Evolutionary conservation across 169 alveolate species (phyloP), one percentile per base, ranked within the genome.

Genomic region (Cyclospora cayetanensis): DNA sequence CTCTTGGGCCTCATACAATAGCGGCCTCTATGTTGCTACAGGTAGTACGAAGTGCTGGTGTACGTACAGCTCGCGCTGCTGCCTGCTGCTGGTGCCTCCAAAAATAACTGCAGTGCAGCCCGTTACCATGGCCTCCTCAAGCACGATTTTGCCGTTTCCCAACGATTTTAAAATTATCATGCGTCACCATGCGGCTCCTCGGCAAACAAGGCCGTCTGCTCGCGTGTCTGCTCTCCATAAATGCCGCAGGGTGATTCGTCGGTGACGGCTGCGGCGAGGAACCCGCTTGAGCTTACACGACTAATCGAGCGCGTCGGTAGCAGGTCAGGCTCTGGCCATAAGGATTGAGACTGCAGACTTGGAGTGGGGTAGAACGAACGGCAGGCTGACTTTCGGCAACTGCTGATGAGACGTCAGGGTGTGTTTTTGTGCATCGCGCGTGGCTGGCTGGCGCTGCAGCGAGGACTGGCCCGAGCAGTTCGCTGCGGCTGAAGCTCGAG

Each of bases 1-100:
- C 84, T 74, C 63, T 74, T 5, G 84, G 63, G 60, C 84, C 84
- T 41, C 84, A 74, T 63, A 74, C 84, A 2, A 74, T 74, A 27
- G 84, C 84, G 22, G 84, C 84, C 35, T 74, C 84, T 34, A n/a
- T 74, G 84, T 39, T 74, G 84, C 84, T 74, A 43, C 84, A 74
- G 63, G 84, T 74, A n/a, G 52, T 12, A 53, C 27, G 31, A 1
- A 74, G 63, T 53, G 34, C 53, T 34, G 50, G n/a, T 22, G 20
- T 34, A 11, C 82, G 1, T 39, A 53, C 34, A 31, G 39, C 79
- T 25, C 65, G 27, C 42, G 84, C 53, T 39, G 84, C 84, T 74
- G 79, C 65, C 60, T 42, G 84, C 63, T 74, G 60, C 63, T 41
- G 84, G 65, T 74, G 84, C 29, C 2, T 18, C 12, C 7, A 50